These are phyloP conservation scores for Diospyros lotus DNA, from an alignment of 148 eudicot species.

Conservation along the genomic window DNA sequence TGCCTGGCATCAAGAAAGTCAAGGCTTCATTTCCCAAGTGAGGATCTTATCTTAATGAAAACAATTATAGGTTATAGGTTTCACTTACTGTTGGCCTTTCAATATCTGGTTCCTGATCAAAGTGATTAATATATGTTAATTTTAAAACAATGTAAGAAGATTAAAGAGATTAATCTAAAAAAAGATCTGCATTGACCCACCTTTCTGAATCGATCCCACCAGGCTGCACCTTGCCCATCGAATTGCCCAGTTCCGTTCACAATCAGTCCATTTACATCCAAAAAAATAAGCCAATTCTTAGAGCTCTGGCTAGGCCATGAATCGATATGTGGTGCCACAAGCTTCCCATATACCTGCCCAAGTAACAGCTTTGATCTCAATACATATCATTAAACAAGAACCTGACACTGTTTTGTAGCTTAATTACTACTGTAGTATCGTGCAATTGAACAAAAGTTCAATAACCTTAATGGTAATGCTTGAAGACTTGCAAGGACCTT, in stretches of 20 bases:
- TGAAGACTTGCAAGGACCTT: conserved; percentile 40
- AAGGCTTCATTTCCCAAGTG: too few species aligned
- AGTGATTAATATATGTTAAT: neutral
- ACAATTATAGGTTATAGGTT: neutral
- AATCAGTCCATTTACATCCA: conserved; percentile 20
- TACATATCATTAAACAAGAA: too few species aligned
- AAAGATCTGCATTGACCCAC: neutral
- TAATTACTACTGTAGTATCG: too few species aligned
- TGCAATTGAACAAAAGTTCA: too few species aligned
- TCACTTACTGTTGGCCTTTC: conserved; percentile 23
- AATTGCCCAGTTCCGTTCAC: conserved; percentile 25
- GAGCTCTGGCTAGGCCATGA: conserved; percentile 20
- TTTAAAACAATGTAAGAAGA: neutral
- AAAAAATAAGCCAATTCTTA: conserved; percentile 25
- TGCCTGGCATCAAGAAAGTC: neutral
- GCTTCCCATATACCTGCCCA: conserved; percentile 24
- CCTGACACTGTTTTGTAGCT: too few species aligned
- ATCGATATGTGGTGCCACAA: conserved; percentile 23
- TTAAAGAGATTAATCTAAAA: neutral
- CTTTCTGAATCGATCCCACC: conserved; percentile 24
- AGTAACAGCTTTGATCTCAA: neutral
- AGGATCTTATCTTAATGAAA: neutral
- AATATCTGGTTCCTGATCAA: neutral
- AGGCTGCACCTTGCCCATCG: conserved; percentile 29
- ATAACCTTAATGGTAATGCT: conserved; percentile 26